Base-by-base conservation (phyloP, 192 early-diverging fungal species). In the Entomortierella chlamydospora region DNA sequence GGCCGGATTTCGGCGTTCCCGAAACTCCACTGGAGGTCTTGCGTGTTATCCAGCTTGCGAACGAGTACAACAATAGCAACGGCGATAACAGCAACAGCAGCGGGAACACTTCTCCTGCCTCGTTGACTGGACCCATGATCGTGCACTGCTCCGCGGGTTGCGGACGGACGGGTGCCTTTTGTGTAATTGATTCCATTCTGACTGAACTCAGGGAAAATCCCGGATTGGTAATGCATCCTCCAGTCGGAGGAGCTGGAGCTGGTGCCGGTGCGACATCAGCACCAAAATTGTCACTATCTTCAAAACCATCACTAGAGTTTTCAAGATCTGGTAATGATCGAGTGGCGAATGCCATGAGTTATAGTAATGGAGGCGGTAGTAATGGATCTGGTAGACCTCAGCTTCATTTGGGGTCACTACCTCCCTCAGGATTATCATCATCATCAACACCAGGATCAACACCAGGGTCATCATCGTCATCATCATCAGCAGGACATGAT, bases 1-100 rank as follows among this genome's bases (percentile, higher is more conserved):
- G 96, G 95, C 90, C 92, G 15, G 97, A 99, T 81, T 95, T 94
- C 80, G 90, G 91, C 5, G 90, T 89, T 7, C 95, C 95, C 0
- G 88, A 93, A 20, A 89, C 88, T 13, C 92, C 93, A 2, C 64
- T 90, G 8, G 88, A 90, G 17, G 87, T 93, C 17, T 77, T 93
- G 39, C 64, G 87, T 50, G 67, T 91, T 31, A 83, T 89, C 28
- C 54, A 77, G 50, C 37, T 78, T 17, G 66, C 73, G 7, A 69
- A 78, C 26, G 61, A 52, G 28, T 54, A 69, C 53, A 70, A 64
- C 50, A 58, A 22, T 37, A 37, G n/a, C n/a, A n/a, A n/a, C n/a
- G n/a, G n/a, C n/a, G n/a, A n/a, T n/a, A n/a, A n/a, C n/a, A n/a
- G n/a, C n/a, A n/a, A n/a, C n/a, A n/a, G n/a, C n/a, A n/a, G n/a